These are phyloP conservation scores for Davidsoniella virescens DNA, from an alignment of 2,329 filamentous ascomycete genomes.

Conservation along the genomic window DNA sequence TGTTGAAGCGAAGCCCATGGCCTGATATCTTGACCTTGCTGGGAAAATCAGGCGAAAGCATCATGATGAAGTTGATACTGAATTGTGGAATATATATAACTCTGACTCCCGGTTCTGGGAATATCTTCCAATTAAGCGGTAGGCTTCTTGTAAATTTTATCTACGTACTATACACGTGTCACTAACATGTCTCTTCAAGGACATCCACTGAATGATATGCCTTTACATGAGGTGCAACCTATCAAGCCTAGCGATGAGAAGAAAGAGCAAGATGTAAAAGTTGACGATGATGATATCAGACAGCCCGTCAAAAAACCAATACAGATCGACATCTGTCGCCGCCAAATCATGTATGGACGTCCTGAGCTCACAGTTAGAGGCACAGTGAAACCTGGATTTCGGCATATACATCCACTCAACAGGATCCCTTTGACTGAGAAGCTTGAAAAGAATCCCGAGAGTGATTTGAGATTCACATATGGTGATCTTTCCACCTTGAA, in stretches of 20 bases:
- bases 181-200: constrained; percentile 20
- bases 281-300: neutral
- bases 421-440: neutral
- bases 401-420: constrained; percentile 27
- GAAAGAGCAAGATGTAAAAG: neutral
- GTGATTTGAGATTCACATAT: neutral
- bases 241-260: neutral
- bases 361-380: constrained; percentile 54
- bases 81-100: constrained; percentile 61
- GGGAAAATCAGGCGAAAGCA: constrained; percentile 55
- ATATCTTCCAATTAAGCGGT: constrained; percentile 70
- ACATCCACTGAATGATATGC: constrained; percentile 32
- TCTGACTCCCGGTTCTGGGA: constrained; percentile 42
- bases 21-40: constrained; percentile 55
- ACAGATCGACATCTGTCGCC: constrained; percentile 61
- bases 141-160: constrained; percentile 16
- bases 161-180: too few relatives aligned
- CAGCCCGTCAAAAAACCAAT: constrained; percentile 23
- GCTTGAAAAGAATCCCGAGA: neutral
- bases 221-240: neutral
- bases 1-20: constrained; percentile 59
- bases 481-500: constrained; percentile 38
- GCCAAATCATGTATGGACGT: constrained; percentile 72
- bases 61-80: constrained; percentile 63
- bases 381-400: constrained; percentile 54